Evolutionary conservation across 441 rosid species (phyloP), one percentile per base, ranked within the genome.

Genomic region (Brassica hybrid): DNA sequence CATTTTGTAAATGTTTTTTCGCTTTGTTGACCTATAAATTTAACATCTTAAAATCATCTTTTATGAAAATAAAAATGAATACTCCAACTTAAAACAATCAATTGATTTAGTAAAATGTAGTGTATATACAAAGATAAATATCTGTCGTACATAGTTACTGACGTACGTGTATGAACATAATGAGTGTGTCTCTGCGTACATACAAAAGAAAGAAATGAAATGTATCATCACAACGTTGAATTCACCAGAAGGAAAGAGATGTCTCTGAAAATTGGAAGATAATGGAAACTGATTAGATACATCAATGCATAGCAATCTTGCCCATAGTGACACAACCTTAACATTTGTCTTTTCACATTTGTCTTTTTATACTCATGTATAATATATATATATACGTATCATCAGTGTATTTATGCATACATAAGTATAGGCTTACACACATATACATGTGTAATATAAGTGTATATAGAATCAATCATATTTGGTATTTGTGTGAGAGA

Each of bases 291-390:
- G 79, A 65, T 75, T 74, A 70, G 84, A 82, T 62, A 84, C 78
- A 88, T 88, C 92, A 86, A 86, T 14, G 43, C 72, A 79, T 71
- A 69, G 56, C 70, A 89, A 74, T 89, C 65, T 61, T 76, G 65
- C 71, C 77, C 74, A 87, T 86, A 67, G 88, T 91, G 92, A 91
- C 94, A 85, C 82, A 89, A 90, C 96, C 99, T 93, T 93, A 89
- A 95, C 85, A 83, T 89, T 91, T 93, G 99, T 95, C 98, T 89
- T 88, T 91, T 88, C 94, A 88, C 84, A 80, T 83, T 87, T 86
- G 97, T 91, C 94, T 84, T 79, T 80, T 76, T 79, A 83, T 75
- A 41, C 70, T 50, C 65, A 58, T 2, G 23, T 19, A 7, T 5
- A 63, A 7, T 5, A 63, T 4, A 32, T 8, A 67, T 3, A 19